Percentiles rank a stretch among this genome's conserved stretches.
These are phyloP conservation scores for Acer campestre DNA, from an alignment of 345 rosid species.

Conservation along the genomic window DNA sequence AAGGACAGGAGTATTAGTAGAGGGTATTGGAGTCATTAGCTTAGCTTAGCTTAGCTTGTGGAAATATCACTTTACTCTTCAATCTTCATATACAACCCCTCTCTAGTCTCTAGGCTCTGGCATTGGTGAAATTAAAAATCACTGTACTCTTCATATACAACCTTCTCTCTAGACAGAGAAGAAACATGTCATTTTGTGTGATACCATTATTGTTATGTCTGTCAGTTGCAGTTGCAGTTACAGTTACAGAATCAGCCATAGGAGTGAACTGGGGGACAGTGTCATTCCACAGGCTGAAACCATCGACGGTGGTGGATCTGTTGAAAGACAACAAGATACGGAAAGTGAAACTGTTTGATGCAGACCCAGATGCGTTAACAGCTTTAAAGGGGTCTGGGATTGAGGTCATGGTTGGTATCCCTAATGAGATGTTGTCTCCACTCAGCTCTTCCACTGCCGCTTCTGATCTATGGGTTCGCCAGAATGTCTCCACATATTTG, in stretches of 20 bases:
- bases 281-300: conserved; percentile 65
- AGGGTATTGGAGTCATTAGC: too few species aligned
- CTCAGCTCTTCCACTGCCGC: conserved; percentile 55
- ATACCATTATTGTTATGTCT: conserved; percentile 15
- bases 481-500: conserved; percentile 72
- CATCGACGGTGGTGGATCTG: conserved; percentile 94
- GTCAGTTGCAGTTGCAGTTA: conserved; percentile 24
- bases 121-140: background rate
- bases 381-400: conserved; percentile 80
- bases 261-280: conserved; percentile 97
- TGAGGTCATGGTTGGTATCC: conserved; percentile 88
- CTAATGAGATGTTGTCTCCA: conserved; percentile 71
- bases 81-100: too few species aligned
- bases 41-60: too few species aligned
- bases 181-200: conserved; percentile 29
- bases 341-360: conserved; percentile 87
- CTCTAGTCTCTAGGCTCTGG: too few species aligned
- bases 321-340: conserved; percentile 68
- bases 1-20: too few species aligned
- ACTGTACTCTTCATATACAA: conserved; percentile 7
- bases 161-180: background rate
- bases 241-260: conserved; percentile 57
- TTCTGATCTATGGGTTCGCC: conserved; percentile 78
- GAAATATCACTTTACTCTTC: too few species aligned
- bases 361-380: conserved; percentile 61